These are phyloP conservation scores for Phytophthora rubi DNA, from an alignment of 352 stramenopile species.

Conservation along the genomic window DNA sequence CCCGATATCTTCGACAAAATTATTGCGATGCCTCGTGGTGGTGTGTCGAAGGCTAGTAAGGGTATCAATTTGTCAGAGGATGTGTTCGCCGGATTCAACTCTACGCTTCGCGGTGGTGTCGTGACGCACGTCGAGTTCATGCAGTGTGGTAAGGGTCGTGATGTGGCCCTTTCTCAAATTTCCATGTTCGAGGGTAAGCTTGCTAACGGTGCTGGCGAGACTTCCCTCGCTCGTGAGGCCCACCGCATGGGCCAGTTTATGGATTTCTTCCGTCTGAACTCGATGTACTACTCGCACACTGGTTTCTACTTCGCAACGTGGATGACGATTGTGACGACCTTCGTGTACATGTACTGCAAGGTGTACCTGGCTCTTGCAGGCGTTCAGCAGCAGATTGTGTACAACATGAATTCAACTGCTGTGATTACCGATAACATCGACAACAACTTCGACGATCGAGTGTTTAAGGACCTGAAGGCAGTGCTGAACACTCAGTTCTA, in stretches of 20 bases:
- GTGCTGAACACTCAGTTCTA: slow-evolving; percentile 86
- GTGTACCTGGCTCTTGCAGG: slow-evolving; percentile 75
- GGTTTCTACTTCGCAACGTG: slow-evolving; percentile 85
- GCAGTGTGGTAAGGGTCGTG: slow-evolving; percentile 82
- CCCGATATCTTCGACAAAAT: slow-evolving; percentile 86
- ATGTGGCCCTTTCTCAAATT: slow-evolving; percentile 83
- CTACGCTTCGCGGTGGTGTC: slow-evolving; percentile 67
- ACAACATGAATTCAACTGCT: slow-evolving; percentile 65
- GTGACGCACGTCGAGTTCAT: slow-evolving; percentile 83
- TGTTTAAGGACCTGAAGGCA: slow-evolving; percentile 66
- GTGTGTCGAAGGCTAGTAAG: slow-evolving; percentile 81
- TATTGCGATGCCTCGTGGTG: slow-evolving; percentile 70
- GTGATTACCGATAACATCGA: slow-evolving; percentile 64
- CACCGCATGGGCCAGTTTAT: slow-evolving; percentile 85
- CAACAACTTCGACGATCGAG: slow-evolving; percentile 65
- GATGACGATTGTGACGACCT: slow-evolving; percentile 86
- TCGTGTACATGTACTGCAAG: slow-evolving; percentile 87
- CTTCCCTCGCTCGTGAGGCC: slow-evolving; percentile 68
- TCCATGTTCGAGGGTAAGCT: slow-evolving; percentile 86
- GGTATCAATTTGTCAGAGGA: slow-evolving; percentile 86
- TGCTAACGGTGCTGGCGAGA: slow-evolving; percentile 79
- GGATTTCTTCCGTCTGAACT: slow-evolving; percentile 85
- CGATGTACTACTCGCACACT: slow-evolving; percentile 87
- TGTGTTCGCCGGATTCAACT: slow-evolving; percentile 83
- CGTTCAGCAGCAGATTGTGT: slow-evolving; percentile 73